Percentiles rank a stretch among this genome's conserved stretches.
phyloP scores from a whole-genome alignment of 495 filamentous ascomycete genomes.

The Neurospora pannonica region DNA sequence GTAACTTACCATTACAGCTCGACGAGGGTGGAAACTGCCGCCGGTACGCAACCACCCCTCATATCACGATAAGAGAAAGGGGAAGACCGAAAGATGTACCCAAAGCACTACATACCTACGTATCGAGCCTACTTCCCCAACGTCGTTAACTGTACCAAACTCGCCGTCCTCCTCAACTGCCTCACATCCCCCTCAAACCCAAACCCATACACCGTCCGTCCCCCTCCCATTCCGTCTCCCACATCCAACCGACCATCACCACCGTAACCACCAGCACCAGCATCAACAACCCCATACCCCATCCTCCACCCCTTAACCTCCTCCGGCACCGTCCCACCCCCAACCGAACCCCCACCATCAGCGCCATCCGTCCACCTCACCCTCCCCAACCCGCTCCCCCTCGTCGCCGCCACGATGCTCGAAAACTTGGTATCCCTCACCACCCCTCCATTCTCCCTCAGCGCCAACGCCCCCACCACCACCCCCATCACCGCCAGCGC shows the following conservation, averaged over 20 bases:
- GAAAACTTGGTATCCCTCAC: constrained; percentile 26
- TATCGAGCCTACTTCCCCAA: not conserved
- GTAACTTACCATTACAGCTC: not conserved
- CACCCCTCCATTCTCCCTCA: constrained; percentile 23
- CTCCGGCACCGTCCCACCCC: not conserved
- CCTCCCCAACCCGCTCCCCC: constrained; percentile 24
- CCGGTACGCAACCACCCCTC: not conserved
- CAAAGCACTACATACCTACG: not conserved
- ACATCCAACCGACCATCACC: not conserved
- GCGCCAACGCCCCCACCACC: constrained; percentile 15
- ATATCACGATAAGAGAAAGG: not conserved
- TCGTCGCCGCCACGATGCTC: constrained; percentile 28
- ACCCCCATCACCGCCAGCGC: constrained; percentile 16
- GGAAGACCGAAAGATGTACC: not conserved
- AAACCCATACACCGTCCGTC: constrained; percentile 20
- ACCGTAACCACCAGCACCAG: not conserved
- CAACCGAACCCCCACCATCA: not conserved
- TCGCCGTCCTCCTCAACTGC: constrained; percentile 8
- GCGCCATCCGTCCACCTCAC: constrained; percentile 14
- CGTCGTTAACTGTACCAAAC: not conserved
- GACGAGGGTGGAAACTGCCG: not conserved
- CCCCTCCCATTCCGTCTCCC: constrained; percentile 10
- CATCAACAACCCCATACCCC: constrained; percentile 25
- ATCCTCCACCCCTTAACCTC: constrained; percentile 17
- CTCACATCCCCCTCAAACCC: constrained; percentile 26